Evolutionary conservation across 2,329 filamentous ascomycete species (phyloP).

Genomic region (Pseudogymnoascus sp.): DNA sequence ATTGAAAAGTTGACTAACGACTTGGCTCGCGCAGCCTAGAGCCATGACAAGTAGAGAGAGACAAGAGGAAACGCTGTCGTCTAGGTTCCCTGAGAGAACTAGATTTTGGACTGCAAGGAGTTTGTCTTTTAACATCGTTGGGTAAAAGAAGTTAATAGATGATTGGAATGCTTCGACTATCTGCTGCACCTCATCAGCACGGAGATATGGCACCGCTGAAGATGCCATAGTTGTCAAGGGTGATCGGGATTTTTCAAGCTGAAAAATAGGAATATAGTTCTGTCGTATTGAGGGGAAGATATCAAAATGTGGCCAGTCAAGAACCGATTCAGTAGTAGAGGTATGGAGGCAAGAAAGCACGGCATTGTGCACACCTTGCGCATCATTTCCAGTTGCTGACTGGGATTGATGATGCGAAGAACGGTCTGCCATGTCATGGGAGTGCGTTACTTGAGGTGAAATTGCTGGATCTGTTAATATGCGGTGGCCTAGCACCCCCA

Average conservation of each 20-base stretch:
- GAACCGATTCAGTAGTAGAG: constrained; percentile 43
- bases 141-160: constrained; percentile 48
- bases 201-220: constrained; percentile 37
- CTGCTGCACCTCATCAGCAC: constrained; percentile 34
- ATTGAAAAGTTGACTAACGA: constrained; percentile 20
- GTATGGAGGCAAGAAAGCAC: constrained; percentile 44
- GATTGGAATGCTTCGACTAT: constrained; percentile 39
- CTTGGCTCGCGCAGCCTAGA: constrained; percentile 1
- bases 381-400: background rate
- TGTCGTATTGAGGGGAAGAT: constrained; percentile 37
- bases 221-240: constrained; percentile 30
- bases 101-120: constrained; percentile 29
- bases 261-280: constrained; percentile 40
- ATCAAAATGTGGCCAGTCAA: constrained; percentile 45
- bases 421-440: constrained; percentile 21
- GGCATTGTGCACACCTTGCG: constrained; percentile 33
- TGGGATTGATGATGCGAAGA: constrained; percentile 24
- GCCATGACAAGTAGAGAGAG: constrained; percentile 30
- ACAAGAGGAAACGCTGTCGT: constrained; percentile 35
- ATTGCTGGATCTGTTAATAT: background rate
- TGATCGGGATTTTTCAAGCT: constrained; percentile 38
- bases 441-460: constrained; percentile 15
- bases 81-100: constrained; percentile 31
- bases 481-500: background rate
- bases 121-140: constrained; percentile 38